Base-by-base conservation (phyloP, 805 yeast genomes). In the Nakazawaea ernobii region DNA sequence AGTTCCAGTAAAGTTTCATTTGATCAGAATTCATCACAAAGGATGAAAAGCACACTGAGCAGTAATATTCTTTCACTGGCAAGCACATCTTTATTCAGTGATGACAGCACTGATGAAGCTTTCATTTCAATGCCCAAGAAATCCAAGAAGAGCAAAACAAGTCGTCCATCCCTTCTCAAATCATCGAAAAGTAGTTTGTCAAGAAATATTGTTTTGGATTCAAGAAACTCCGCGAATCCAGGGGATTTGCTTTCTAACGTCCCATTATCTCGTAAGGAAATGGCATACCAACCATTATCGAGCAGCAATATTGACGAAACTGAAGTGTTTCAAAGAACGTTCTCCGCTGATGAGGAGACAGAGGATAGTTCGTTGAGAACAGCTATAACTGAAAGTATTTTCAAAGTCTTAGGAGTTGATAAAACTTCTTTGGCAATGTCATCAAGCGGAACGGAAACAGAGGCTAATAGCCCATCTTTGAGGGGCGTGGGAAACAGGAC, bases 171-270 rank as follows among this genome's bases (percentile, higher is more conserved):
- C 11, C 26, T 38, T 10, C n/a, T 32, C 8, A 32, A 17, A n/a
- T n/a, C 24, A 20, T 13, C 40, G 20, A 42, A 39, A 20, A 38
- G n/a, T 20, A 38, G 20, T 24, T 9, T 37, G 9, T 74, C 81
- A 1, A 66, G 76, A 48, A 77, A 77, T 52, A 76, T 78, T 35
- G 77, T 65, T 4, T 64, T 84, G 32, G 77, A 74, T 26, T 72
- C 86, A 1, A 67, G 82, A 43, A 74, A 76, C 45, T 65, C 77
- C 4, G 68, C 82, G 14, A 88, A 85, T 57, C 96, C 96, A 0
- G 96, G 96, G 28, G 96, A 89, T 59, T 69, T 90, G 44, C 65
- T 90, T 9, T 85, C 96, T 0, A 86, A 84, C 46, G 96, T 84
- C 1, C 94, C 95, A 1, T 61, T 86, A 7, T 73, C 84, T 1